These are phyloP conservation scores for Oryza glumipatula DNA, from an alignment of 176 grass and related monocot species.

Conservation along the genomic window DNA sequence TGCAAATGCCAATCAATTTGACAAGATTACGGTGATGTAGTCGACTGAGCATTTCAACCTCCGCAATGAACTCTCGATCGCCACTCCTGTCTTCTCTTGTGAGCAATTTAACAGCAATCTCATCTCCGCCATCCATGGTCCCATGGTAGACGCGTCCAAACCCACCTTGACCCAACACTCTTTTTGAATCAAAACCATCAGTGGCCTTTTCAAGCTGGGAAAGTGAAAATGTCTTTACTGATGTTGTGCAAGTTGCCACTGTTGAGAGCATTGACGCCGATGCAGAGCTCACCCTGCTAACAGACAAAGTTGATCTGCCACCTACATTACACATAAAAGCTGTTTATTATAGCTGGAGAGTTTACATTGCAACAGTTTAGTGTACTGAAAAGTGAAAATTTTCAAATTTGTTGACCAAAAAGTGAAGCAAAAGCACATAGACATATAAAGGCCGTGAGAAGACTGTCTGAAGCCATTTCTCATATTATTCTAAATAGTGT, in stretches of 20 bases:
- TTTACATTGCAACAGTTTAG: conserved; percentile 10
- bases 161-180: conserved; percentile 86
- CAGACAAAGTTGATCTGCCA: conserved; percentile 65
- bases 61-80: conserved; percentile 86
- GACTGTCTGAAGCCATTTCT: too few species aligned
- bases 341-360: conserved; percentile 22
- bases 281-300: conserved; percentile 66
- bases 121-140: conserved; percentile 62
- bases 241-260: conserved; percentile 63
- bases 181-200: conserved; percentile 69
- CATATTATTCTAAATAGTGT: background rate
- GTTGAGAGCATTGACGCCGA: conserved; percentile 72
- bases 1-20: conserved; percentile 95
- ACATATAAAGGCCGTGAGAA: background rate
- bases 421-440: conserved; percentile 4
- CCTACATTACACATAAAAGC: conserved; percentile 55
- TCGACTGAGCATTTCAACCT: conserved; percentile 94
- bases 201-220: conserved; percentile 84
- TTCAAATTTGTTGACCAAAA: conserved; percentile 7
- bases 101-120: conserved; percentile 96
- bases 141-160: conserved; percentile 91
- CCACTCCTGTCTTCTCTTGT: conserved; percentile 80
- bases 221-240: conserved; percentile 80
- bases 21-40: conserved; percentile 96
- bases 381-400: background rate